phyloP scores from a whole-genome alignment of 2,329 filamentous ascomycete genomes.

The Coniochaeta hoffmannii region DNA sequence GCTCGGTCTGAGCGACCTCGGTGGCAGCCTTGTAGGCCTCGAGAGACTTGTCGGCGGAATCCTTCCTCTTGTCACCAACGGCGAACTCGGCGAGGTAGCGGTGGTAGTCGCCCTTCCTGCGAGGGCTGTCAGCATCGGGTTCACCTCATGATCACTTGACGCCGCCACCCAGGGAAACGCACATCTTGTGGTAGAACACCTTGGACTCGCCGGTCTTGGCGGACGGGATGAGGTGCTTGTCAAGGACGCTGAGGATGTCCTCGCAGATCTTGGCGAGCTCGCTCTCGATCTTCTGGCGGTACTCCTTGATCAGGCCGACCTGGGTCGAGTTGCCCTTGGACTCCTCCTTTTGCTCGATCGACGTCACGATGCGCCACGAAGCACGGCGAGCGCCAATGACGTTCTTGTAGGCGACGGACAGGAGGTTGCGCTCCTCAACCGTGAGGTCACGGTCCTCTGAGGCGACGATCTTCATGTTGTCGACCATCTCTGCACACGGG shows the following conservation, averaged over 20 bases:
- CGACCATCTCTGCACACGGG: constrained; percentile 77
- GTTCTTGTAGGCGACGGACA: constrained; percentile 99
- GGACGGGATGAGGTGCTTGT: constrained; percentile 89
- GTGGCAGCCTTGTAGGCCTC: constrained; percentile 99
- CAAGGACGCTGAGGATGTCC: constrained; percentile 92
- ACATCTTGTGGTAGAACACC: constrained; percentile 99
- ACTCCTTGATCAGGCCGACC: constrained; percentile 87
- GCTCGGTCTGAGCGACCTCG: constrained; percentile 95
- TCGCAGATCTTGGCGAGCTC: constrained; percentile 98
- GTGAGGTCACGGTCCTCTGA: constrained; percentile 75
- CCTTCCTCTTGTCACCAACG: constrained; percentile 86
- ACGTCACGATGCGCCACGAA: constrained; percentile 98
- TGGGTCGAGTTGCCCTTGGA: constrained; percentile 97
- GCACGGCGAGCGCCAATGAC: constrained; percentile 96
- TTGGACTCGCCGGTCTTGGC: constrained; percentile 96
- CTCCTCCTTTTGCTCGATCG: constrained; percentile 99
- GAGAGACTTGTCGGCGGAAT: constrained; percentile 76
- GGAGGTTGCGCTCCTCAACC: constrained; percentile 97
- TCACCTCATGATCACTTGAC: too few species aligned
- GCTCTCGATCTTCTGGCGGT: constrained; percentile 96
- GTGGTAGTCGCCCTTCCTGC: constrained; percentile 97
- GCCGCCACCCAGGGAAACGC: too few species aligned
- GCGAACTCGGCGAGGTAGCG: constrained; percentile 93
- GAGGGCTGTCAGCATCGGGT: too few species aligned
- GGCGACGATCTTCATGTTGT: constrained; percentile 99